Evolutionary conservation across 2,329 filamentous ascomycete species (phyloP), one percentile per base, ranked within the genome.

Genomic region (Moelleriella libera): DNA sequence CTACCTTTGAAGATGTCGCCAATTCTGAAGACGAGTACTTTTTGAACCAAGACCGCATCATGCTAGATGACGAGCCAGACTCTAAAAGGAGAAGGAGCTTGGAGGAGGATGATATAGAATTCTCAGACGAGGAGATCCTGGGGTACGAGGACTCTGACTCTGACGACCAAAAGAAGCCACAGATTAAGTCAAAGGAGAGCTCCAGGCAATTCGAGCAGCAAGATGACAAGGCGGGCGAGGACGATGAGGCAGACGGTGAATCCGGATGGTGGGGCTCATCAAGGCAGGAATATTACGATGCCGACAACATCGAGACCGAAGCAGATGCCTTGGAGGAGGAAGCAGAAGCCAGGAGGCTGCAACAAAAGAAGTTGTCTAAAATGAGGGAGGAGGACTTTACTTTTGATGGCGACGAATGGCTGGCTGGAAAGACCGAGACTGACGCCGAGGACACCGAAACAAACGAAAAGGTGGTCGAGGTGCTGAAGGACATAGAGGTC

Each of bases 1-100:
- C 64, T 44, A 82, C 78, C 2, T 90, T 76, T 63, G 82, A 90
- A 64, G 88, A 94, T 65, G 83, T 98, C 56, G 87, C 89, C 54
- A 83, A 96, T 62, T 94, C 88, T 1, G 88, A 95, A 63, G 92
- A 98, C 63, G 88, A 95, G 61, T 94, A 95, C 63, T 87, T 90
- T 58, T 72, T 89, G 50, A 83, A 89, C 53, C 79, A 85, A 53
- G 92, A 98, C 65, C 83, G 86, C 60, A 81, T 98, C 52, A 66
- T 90, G 58, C 74, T 98, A 39, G 87, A 94, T 31, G 88, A 95
- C 54, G 83, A 75, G 34, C 86, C 83, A 11, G 76, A 79, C 40
- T 80, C 81, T 31, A 96, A 96, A 69, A 80, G 86, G 53, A 74
- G 82, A 58, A 80, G 83, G 57, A 83, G 80, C 55, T 21, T 21